Evolutionary conservation across 1,284 basidiomycete species (phyloP).

Genomic region (Trametes hirsuta): DNA sequence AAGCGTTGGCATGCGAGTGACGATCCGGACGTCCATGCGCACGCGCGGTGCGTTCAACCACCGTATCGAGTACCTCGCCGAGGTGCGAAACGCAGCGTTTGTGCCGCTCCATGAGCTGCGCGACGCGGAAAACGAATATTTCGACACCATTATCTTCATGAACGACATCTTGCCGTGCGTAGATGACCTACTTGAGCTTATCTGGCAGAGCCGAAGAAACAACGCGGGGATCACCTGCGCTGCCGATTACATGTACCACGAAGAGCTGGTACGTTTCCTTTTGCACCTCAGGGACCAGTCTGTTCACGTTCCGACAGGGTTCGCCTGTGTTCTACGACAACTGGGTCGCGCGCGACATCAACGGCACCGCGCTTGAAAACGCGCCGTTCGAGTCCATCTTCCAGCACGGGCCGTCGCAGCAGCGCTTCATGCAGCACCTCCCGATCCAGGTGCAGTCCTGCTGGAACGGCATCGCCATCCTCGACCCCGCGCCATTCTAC

Average conservation of each 20-base stretch:
- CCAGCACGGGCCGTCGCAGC: conserved; percentile 75
- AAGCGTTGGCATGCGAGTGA: conserved; percentile 87
- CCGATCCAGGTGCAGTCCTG: conserved; percentile 95
- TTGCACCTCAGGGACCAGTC: not conserved
- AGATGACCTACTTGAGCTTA: conserved; percentile 93
- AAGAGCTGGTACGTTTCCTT: conserved; percentile 71
- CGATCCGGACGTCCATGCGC: conserved; percentile 88
- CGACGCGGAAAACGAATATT: conserved; percentile 88
- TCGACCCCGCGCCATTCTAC: conserved; percentile 94
- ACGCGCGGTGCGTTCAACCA: conserved; percentile 96
- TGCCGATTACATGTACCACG: conserved; percentile 97
- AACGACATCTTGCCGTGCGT: conserved; percentile 96
- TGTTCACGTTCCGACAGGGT: conserved; percentile 41
- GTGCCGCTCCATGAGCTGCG: conserved; percentile 91
- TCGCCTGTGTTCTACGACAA: conserved; percentile 97
- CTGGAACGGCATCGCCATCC: conserved; percentile 94
- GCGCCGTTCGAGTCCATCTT: conserved; percentile 94
- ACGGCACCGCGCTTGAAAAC: conserved; percentile 95
- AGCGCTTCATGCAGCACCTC: conserved; percentile 87
- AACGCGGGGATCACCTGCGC: conserved; percentile 97
- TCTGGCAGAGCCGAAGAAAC: conserved; percentile 89
- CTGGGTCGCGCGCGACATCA: conserved; percentile 97
- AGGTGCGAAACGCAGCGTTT: conserved; percentile 94
- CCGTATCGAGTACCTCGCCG: conserved; percentile 97
- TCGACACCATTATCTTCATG: conserved; percentile 97